Evolutionary conservation across 1,139 yeast species (phyloP), one percentile per base, ranked within the genome.

Genomic region (Nakaseomyces kungkrabaensis): DNA sequence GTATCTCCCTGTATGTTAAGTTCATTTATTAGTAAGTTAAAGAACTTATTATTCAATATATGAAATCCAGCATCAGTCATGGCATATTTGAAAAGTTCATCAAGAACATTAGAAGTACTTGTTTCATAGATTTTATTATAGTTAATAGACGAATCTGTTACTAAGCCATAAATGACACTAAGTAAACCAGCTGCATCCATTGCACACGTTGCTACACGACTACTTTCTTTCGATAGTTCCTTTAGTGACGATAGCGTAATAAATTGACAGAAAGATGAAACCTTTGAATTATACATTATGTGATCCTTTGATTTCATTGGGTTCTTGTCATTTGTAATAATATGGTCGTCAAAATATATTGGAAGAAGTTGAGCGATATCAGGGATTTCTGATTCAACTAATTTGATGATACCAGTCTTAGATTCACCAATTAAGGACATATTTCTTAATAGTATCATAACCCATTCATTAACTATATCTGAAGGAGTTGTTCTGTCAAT

Each of bases 361-460:
- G 22, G 22, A 5, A 41, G 46, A 5, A 48, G 32, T 10, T 36
- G 29, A 22, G 60, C 52, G 7, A 59, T 55, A 1, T 59, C 47
- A 5, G 57, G 57, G 47, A 66, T 61, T 17, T 17, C 31, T 4
- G 67, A 67, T 1, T 59, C 48, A 1, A 70, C 49, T 4, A 73
- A 57, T 2, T 54, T 51, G 7, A 51, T 45, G 46, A 79, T 60
- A 0, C 73, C 69, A 0, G 48, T 53, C 34, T 59, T 38, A 1
- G 79, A 71, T 60, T 83, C 92, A 7, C 92, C 90, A 13, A 76
- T 58, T 3, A 81, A 62, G 3, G 68, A 59, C 55, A 79, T 65
- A 49, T 72, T 72, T 54, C 73, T 70, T 26, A 74, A 55, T 41
- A 79, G 72, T 1, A 71, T 54, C 22, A 70, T 61, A 2, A 87